Base-by-base conservation (phyloP, 345 rosid species). In the Atalantia buxifolia region DNA sequence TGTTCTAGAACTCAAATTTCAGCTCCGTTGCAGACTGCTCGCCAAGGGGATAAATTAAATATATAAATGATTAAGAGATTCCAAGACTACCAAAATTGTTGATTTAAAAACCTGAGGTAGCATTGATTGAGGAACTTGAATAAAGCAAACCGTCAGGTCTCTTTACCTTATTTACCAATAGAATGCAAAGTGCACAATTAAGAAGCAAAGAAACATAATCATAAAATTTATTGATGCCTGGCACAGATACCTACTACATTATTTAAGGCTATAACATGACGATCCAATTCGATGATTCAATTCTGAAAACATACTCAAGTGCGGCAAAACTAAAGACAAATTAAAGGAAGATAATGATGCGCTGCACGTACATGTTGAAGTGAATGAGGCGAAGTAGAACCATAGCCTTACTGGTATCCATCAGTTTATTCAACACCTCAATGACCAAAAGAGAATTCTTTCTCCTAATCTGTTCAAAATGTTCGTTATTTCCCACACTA, bases 311-410 rank as follows among this genome's bases (percentile, higher is more conserved):
- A 56, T n/a, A 61, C 36, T 76, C 18, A 71, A 62, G 42, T 25
- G 5, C 27, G 16, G 38, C 25, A 40, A 75, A 55, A 64, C 27
- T 12, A 5, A 27, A 66, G 57, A 65, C 35, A 71, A 28, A 67
- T 45, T 21, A 71, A 63, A 62, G 19, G 48, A 62, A 77, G 73
- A 66, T 55, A 33, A 60, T 22, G 25, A 27, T 45, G 5, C 0
- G 18, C 50, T 45, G 50, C 50, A 56, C 86, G 38, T 89, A 90
- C 94, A 89, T 71, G 83, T 90, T 89, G 69, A 89, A 69, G 83
- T 80, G 83, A 78, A 90, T 74, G 71, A 87, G 83, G 75, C 89
- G 89, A 72, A 90, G 89, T 48, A 89, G 81, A 80, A 80, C 75
- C 30, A 78, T 57, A 59, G 90, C 89, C 73, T 85, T 87, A 79